Conservation (phyloP, 2,329 filamentous ascomycete genomes). For the Fusarium phyllophilum region DNA sequence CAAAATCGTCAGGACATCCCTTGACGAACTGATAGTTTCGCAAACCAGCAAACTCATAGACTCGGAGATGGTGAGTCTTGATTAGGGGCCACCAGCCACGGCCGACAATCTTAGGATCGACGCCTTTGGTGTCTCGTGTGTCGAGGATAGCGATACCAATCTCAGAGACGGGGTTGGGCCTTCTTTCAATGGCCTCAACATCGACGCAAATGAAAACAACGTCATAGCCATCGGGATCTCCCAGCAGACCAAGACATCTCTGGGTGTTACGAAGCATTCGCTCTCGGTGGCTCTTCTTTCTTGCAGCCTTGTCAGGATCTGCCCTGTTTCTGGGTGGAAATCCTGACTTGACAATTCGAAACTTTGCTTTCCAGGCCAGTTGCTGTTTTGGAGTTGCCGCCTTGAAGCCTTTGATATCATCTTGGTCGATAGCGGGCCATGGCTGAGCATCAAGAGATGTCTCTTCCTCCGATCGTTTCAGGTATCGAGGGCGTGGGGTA, state of each 20-base stretch:
- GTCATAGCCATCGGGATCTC: constrained; percentile 12
- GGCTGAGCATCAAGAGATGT: constrained; percentile 47
- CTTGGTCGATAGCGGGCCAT: constrained; percentile 50
- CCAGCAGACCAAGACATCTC: constrained; percentile 72
- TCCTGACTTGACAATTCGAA: constrained; percentile 38
- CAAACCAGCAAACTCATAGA: constrained; percentile 73
- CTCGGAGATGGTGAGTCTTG: constrained; percentile 77
- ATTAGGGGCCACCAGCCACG: constrained; percentile 75
- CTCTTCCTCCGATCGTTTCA: constrained; percentile 65
- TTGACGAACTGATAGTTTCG: constrained; percentile 74
- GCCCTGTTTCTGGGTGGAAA: constrained; percentile 46
- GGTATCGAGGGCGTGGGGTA: constrained; percentile 73
- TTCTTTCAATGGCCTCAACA: constrained; percentile 80
- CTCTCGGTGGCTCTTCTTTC: constrained; percentile 61
- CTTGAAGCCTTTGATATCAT: constrained; percentile 48
- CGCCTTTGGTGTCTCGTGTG: constrained; percentile 63
- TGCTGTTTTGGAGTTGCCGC: constrained; percentile 33
- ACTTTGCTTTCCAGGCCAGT: constrained; percentile 32
- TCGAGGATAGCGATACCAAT: constrained; percentile 87
- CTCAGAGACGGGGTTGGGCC: constrained; percentile 78
- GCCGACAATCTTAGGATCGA: constrained; percentile 70
- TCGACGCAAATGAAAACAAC: constrained; percentile 81
- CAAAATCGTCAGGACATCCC: constrained; percentile 79
- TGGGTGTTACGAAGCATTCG: constrained; percentile 72
- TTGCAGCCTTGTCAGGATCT: constrained; percentile 56